These are phyloP conservation scores for Coffea canephora DNA, from an alignment of 257 asterid species.

Conservation along the genomic window DNA sequence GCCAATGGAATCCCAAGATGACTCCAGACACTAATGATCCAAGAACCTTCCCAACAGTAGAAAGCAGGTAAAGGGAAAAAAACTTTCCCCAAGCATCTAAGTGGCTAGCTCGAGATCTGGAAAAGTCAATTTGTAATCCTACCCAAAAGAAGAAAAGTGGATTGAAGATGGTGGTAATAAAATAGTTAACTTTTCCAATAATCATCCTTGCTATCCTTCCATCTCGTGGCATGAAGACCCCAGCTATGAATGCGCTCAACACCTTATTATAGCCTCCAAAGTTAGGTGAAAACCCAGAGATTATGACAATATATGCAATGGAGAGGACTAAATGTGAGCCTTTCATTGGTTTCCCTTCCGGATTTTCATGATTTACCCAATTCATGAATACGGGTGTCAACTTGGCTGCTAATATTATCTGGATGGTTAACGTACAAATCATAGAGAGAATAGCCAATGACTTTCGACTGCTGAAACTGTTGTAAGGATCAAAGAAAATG, in stretches of 20 bases:
- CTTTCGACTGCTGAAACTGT: conserved; percentile 30
- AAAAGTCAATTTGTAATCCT: conserved; percentile 53
- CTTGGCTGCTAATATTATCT: conserved; percentile 55
- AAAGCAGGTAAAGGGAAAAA: conserved; percentile 38
- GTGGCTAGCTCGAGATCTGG: conserved; percentile 31
- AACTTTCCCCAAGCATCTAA: conserved; percentile 46
- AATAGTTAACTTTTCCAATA: conserved; percentile 65
- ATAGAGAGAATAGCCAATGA: conserved; percentile 18
- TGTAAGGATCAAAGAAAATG: conserved; percentile 54
- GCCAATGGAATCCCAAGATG: conserved; percentile 81
- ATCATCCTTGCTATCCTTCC: conserved; percentile 85
- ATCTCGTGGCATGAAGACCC: conserved; percentile 85
- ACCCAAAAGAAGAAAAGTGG: conserved; percentile 93
- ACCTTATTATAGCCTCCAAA: conserved; percentile 46
- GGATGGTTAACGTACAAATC: conserved; percentile 37
- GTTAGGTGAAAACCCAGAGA: conserved; percentile 60
- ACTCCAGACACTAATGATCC: conserved; percentile 68
- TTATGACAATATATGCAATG: conserved; percentile 56
- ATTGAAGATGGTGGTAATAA: conserved; percentile 58
- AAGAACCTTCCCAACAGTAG: conserved; percentile 56
- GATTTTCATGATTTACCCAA: conserved; percentile 88
- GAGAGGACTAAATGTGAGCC: conserved; percentile 76
- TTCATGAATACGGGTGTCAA: conserved; percentile 65
- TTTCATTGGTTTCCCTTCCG: conserved; percentile 89
- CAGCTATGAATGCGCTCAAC: conserved; percentile 77